These are phyloP conservation scores for Linaria vulgaris DNA, from an alignment of 257 asterid species.

Conservation along the genomic window DNA sequence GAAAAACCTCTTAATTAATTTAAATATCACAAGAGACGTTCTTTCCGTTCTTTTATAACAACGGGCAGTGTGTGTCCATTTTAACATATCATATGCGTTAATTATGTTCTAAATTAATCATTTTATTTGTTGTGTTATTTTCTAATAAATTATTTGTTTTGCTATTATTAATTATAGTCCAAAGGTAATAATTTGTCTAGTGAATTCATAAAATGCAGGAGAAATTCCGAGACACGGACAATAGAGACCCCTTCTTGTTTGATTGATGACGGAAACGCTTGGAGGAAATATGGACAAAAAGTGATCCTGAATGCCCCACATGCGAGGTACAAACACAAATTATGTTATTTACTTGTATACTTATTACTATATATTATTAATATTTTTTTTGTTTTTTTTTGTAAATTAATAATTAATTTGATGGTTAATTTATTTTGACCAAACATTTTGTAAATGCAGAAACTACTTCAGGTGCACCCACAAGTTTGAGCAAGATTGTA, in stretches of 20 bases:
- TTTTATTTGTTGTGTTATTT: no score
- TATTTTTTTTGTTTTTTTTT: no score
- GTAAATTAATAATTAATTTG: not conserved
- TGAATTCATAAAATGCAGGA: slow-evolving; percentile 43
- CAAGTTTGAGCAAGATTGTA: slow-evolving; percentile 59
- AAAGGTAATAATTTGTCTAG: no score
- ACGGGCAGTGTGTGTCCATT: no score
- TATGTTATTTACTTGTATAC: not conserved
- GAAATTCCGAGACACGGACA: slow-evolving; percentile 32
- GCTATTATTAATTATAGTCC: no score
- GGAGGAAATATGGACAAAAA: slow-evolving; percentile 85
- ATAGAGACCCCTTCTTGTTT: slow-evolving; percentile 30
- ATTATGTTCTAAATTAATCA: no score
- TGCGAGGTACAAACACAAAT: slow-evolving; percentile 43
- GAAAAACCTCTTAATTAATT: no score
- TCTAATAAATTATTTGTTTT: no score
- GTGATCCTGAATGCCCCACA: slow-evolving; percentile 41
- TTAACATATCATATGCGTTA: no score
- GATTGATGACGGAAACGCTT: slow-evolving; percentile 57
- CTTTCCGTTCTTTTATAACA: no score
- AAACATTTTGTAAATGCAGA: slow-evolving; percentile 30
- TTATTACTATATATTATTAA: no score
- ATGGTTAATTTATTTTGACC: not conserved
- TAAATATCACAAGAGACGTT: no score
- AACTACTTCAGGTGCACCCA: slow-evolving; percentile 71